These are phyloP conservation scores for Chrysopogon serrulatus DNA, from an alignment of 176 grass and related monocot genomes.

Conservation along the genomic window DNA sequence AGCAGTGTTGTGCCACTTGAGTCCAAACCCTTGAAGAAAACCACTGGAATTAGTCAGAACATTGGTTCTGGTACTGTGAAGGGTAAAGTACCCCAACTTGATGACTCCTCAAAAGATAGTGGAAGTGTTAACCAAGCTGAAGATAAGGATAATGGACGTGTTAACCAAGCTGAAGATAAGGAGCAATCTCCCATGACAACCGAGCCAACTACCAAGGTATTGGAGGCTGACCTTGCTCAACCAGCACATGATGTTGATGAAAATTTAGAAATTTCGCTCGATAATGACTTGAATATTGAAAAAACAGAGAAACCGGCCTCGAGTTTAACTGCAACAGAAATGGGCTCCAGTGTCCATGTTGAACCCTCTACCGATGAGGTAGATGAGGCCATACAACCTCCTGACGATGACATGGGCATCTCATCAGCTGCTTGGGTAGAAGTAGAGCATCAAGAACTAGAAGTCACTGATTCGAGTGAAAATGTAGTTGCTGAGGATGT, in stretches of 20 bases:
- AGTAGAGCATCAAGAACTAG: constrained; percentile 71
- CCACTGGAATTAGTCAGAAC: constrained; percentile 32
- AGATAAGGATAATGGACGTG: constrained; percentile 70
- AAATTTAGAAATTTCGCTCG: constrained; percentile 74
- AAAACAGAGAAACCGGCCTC: constrained; percentile 62
- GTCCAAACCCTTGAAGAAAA: constrained; percentile 80
- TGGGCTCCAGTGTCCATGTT: constrained; percentile 35
- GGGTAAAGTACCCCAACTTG: constrained; percentile 48
- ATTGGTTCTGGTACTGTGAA: constrained; percentile 48
- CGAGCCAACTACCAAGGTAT: constrained; percentile 69
- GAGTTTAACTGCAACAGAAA: constrained; percentile 54
- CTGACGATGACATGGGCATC: constrained; percentile 82
- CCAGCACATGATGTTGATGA: constrained; percentile 90
- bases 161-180: constrained; percentile 72
- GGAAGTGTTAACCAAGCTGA: constrained; percentile 58
- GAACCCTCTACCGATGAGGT: constrained; percentile 48
- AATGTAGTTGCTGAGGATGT: constrained; percentile 40
- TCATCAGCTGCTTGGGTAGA: constrained; percentile 98
- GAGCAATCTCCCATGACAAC: constrained; percentile 46
- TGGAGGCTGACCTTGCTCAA: constrained; percentile 83
- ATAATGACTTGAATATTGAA: constrained; percentile 83
- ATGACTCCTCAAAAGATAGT: constrained; percentile 57
- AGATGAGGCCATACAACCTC: constrained; percentile 35
- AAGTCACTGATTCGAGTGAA: constrained; percentile 51
- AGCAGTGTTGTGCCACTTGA: constrained; percentile 94